Evolutionary conservation across 192 early-diverging fungal genomes (phyloP).

Genomic region (Dissophora ornata): DNA sequence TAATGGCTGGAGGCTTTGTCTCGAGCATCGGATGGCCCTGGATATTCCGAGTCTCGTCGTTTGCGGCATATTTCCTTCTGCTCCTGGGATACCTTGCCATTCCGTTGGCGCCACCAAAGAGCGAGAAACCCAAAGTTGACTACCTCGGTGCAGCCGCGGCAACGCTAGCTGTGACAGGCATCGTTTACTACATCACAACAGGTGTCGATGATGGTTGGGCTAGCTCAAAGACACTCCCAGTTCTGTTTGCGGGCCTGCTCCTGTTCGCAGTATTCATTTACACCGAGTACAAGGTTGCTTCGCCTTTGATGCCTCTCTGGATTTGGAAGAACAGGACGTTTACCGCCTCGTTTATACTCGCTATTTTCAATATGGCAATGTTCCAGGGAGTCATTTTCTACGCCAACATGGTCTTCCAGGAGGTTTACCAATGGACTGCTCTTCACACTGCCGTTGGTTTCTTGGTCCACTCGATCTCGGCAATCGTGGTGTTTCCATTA

Average conservation of each 20-base stretch:
- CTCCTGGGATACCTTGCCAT: constrained; percentile 25
- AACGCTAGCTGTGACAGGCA: constrained; percentile 34
- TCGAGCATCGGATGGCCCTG: constrained; percentile 50
- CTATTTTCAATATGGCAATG: constrained; percentile 41
- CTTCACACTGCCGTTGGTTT: constrained; percentile 59
- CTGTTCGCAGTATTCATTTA: constrained; percentile 49
- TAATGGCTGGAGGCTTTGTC: constrained; percentile 48
- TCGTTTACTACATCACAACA: constrained; percentile 48
- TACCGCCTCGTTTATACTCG: constrained; percentile 51
- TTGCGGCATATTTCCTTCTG: constrained; percentile 27
- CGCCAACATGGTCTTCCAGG: constrained; percentile 58
- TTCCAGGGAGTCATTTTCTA: constrained; percentile 56
- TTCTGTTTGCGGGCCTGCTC: constrained; percentile 21
- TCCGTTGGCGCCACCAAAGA: constrained; percentile 21
- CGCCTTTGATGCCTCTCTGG: constrained; percentile 55
- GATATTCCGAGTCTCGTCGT: constrained; percentile 53
- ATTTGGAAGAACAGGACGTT: constrained; percentile 58
- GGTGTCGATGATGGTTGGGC: constrained; percentile 53
- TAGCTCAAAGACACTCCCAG: constrained; percentile 35
- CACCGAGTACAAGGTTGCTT: constrained; percentile 26
- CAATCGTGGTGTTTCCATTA: constrained; percentile 42
- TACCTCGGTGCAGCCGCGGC: constrained; percentile 35
- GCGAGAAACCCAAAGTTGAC: constrained; percentile 44
- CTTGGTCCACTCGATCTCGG: constrained; percentile 52
- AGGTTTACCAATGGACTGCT: constrained; percentile 53